Conservation (phyloP, 306 rosid species). For the Cicer yamashitae region DNA sequence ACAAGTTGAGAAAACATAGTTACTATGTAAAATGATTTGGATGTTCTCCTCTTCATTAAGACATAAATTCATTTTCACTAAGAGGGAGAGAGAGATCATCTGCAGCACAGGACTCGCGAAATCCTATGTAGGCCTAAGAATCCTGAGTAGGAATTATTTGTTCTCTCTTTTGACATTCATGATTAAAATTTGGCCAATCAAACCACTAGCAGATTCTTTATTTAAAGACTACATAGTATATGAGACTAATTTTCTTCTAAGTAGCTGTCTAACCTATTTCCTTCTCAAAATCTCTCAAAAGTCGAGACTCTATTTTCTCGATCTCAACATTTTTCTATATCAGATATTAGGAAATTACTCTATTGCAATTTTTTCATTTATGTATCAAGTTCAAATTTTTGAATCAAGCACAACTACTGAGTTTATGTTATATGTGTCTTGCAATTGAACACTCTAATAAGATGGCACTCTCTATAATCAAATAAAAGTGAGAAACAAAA, state of each 20-base stretch:
- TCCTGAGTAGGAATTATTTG: neutral
- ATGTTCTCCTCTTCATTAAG: neutral
- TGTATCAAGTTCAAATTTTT: neutral
- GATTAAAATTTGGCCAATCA: neutral
- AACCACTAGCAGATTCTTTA: neutral
- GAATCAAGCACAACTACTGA: neutral
- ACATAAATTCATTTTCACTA: neutral
- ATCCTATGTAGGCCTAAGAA: neutral
- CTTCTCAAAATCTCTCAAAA: neutral
- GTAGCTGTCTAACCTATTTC: neutral
- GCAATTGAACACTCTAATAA: neutral
- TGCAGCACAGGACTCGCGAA: neutral
- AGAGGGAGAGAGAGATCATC: neutral
- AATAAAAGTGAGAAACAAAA: conserved; percentile 20
- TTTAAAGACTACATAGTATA: neutral
- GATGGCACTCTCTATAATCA: conserved; percentile 6
- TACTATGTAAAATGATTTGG: neutral
- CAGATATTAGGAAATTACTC: neutral
- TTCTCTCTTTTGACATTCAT: neutral
- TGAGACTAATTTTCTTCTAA: neutral
- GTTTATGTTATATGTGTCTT: neutral
- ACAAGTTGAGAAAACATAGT: neutral
- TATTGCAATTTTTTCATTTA: neutral
- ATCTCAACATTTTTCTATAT: neutral
- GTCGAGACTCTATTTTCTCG: neutral